phyloP scores from a whole-genome alignment of 306 rosid genomes.

The Elaeagnus macrophylla region DNA sequence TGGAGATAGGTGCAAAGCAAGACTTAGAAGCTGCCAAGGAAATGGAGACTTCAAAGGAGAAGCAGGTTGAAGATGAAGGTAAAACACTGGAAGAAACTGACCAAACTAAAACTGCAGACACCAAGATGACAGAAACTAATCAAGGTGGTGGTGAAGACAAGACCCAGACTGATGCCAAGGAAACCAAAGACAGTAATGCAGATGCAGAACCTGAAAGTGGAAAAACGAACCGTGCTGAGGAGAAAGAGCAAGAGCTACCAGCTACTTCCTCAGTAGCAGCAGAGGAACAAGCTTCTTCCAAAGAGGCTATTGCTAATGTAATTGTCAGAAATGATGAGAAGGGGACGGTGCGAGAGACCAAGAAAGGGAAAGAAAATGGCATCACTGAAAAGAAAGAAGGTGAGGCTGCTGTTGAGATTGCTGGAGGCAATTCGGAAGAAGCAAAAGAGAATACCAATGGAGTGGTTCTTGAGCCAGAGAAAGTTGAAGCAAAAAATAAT shows the following conservation, averaged over 20 bases:
- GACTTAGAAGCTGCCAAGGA: constrained; percentile 6
- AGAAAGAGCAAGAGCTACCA: constrained; percentile 18
- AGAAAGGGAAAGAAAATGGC: constrained; percentile 25
- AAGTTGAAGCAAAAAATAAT: constrained; percentile 25
- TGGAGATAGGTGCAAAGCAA: constrained; percentile 6
- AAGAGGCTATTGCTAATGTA: constrained; percentile 17
- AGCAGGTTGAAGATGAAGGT: constrained; percentile 28
- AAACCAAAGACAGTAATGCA: constrained; percentile 17
- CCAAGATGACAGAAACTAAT: constrained; percentile 4
- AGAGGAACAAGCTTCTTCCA: constrained; percentile 22
- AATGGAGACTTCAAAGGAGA: constrained; percentile 14
- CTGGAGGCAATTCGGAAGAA: constrained; percentile 33
- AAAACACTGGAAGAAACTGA: constrained; percentile 18
- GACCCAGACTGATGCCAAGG: constrained; percentile 17
- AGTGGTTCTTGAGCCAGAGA: constrained; percentile 12
- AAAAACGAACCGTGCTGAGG: constrained; percentile 21
- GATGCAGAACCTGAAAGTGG: constrained; percentile 16
- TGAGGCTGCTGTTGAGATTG: constrained; percentile 10
- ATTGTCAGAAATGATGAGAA: constrained; percentile 16
- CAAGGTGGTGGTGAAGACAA: constrained; percentile 9
- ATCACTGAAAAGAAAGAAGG: constrained; percentile 24
- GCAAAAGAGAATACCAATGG: constrained; percentile 22
- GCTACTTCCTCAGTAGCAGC: constrained; percentile 15
- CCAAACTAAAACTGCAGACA: constrained; percentile 12
- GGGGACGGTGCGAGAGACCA: constrained; percentile 15